Evolutionary conservation across 139 green algal species (phyloP).

Genomic region (Chlorella ohadii): DNA sequence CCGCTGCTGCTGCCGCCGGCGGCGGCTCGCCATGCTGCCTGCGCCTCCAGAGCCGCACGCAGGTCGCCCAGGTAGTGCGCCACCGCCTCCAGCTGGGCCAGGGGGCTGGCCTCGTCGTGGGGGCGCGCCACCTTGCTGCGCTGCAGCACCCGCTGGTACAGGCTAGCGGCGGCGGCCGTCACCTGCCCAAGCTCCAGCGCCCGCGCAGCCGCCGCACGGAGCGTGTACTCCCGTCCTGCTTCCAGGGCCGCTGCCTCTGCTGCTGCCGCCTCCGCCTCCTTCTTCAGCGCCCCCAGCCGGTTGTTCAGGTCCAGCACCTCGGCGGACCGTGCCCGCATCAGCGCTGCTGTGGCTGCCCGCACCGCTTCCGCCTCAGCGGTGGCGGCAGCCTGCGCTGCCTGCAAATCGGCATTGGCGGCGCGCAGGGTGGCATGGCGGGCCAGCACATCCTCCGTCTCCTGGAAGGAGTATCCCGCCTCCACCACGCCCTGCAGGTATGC

Average conservation of each 20-base stretch:
- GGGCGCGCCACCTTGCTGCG: constrained; percentile 71
- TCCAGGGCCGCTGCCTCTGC: constrained; percentile 69
- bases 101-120: constrained; percentile 61
- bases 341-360: constrained; percentile 21
- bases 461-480: constrained; percentile 85
- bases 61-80: constrained; percentile 88
- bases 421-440: constrained; percentile 83
- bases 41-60: constrained; percentile 4
- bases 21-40: neutral
- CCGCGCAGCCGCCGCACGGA: constrained; percentile 74
- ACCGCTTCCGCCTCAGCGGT: constrained; percentile 58
- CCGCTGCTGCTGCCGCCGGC: neutral
- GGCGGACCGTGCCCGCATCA: constrained; percentile 75
- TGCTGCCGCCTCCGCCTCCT: constrained; percentile 79
- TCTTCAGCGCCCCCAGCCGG: constrained; percentile 79
- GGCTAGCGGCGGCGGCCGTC: constrained; percentile 72
- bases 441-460: constrained; percentile 89
- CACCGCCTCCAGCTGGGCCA: constrained; percentile 88
- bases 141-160: constrained; percentile 76
- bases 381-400: constrained; percentile 62
- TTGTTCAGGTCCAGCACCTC: constrained; percentile 91
- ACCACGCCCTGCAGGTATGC: constrained; percentile 89
- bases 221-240: constrained; percentile 71
- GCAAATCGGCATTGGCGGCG: constrained; percentile 85
- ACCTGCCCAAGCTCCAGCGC: constrained; percentile 89